Conservation (phyloP, 176 grass and related monocot genomes). For the Panicum miliaceum region DNA sequence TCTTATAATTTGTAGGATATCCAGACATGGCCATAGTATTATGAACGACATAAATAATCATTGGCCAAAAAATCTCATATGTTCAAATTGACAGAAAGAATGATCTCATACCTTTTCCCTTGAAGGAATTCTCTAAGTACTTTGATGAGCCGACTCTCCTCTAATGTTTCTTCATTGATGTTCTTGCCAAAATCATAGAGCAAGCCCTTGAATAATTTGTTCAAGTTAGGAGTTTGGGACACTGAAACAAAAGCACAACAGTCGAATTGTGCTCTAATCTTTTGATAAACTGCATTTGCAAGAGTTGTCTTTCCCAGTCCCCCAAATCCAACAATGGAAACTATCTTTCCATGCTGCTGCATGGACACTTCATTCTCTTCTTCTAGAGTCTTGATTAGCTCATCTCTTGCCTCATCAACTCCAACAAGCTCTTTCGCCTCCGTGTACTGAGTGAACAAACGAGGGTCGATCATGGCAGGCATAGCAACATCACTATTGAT, state of each 20-base stretch:
- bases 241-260: neutral
- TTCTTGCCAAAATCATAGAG: neutral
- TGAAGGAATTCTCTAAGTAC: neutral
- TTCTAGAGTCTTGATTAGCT: neutral
- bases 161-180: neutral
- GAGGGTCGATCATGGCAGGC: neutral
- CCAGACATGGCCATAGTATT: too few relatives aligned
- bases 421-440: neutral
- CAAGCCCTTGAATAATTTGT: neutral
- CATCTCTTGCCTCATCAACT: neutral
- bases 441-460: neutral
- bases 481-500: neutral
- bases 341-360: neutral
- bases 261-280: neutral
- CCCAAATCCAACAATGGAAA: neutral
- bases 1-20: too few relatives aligned
- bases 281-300: neutral
- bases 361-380: neutral
- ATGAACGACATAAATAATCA: too few relatives aligned
- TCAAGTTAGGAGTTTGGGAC: neutral
- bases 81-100: neutral
- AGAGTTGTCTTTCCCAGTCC: slow-evolving; percentile 11
- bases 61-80: neutral
- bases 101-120: neutral
- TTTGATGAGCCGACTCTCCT: neutral